phyloP scores from a whole-genome alignment of 345 rosid genomes.

The Isatis tinctoria region DNA sequence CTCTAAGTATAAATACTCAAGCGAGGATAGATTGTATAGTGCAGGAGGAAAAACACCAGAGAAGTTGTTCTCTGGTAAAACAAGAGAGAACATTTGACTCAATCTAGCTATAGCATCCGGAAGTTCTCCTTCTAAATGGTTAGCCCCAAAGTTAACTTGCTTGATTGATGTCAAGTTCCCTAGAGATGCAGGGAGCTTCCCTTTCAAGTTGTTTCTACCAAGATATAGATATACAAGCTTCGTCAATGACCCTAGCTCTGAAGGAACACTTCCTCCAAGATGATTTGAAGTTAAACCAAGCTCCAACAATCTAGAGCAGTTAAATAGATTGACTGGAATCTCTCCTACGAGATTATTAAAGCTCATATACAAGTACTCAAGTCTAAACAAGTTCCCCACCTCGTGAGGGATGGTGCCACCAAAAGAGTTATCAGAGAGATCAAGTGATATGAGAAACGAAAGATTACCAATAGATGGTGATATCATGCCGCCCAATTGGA shows the following conservation, averaged over 20 bases:
- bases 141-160: accelerated
- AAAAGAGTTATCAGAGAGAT: not conserved
- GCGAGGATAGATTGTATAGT: not conserved
- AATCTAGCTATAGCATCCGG: not conserved
- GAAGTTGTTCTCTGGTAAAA: accelerated
- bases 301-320: not conserved
- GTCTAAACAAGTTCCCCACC: not conserved
- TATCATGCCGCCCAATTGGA: conserved; percentile 1
- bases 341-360: not conserved
- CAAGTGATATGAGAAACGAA: not conserved
- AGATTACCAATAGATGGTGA: conserved; percentile 26
- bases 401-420: not conserved
- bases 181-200: not conserved
- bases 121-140: not conserved
- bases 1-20: accelerated
- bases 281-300: not conserved
- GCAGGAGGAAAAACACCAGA: not conserved
- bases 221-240: not conserved
- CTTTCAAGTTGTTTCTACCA: not conserved
- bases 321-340: not conserved
- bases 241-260: not conserved
- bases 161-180: not conserved
- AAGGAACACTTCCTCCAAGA: not conserved
- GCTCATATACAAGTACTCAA: not conserved
- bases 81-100: accelerated